phyloP scores from a whole-genome alignment of 139 green algal species.

The Chlorella sp. region DNA sequence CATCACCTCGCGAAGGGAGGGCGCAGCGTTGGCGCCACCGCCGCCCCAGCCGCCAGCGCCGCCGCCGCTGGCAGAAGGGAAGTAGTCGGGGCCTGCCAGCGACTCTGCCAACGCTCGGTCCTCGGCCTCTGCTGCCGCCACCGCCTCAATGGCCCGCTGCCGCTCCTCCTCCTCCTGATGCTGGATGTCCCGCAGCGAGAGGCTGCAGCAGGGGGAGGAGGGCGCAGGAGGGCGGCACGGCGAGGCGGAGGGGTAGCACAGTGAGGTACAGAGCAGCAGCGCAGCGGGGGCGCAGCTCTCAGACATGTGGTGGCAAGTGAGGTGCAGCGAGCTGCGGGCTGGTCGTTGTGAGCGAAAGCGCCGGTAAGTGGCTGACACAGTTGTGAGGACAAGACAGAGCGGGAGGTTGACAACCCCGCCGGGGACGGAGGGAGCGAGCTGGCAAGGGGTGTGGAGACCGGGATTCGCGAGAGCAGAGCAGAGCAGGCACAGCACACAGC shows the following conservation, averaged over 20 bases:
- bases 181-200: conserved; percentile 61
- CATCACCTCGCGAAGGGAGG: conserved; percentile 45
- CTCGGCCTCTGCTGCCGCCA: neutral
- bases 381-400: too few relatives aligned
- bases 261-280: neutral
- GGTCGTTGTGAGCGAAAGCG: too few relatives aligned
- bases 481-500: neutral
- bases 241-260: neutral
- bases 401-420: too few relatives aligned
- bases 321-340: neutral
- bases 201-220: neutral
- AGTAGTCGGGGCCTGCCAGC: neutral
- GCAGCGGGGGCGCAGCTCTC: neutral
- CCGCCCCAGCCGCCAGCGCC: neutral
- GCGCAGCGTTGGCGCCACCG: neutral
- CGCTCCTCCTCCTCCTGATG: conserved; percentile 49
- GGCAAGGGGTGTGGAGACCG: too few relatives aligned
- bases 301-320: neutral
- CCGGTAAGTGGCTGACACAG: too few relatives aligned
- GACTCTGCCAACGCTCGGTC: neutral
- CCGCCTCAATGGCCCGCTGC: neutral
- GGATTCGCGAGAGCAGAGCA: too few relatives aligned
- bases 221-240: neutral
- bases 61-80: neutral
- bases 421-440: too few relatives aligned